Base-by-base conservation (phyloP, 1,284 basidiomycete species). In the Cutaneotrichosporon curvatum region DNA sequence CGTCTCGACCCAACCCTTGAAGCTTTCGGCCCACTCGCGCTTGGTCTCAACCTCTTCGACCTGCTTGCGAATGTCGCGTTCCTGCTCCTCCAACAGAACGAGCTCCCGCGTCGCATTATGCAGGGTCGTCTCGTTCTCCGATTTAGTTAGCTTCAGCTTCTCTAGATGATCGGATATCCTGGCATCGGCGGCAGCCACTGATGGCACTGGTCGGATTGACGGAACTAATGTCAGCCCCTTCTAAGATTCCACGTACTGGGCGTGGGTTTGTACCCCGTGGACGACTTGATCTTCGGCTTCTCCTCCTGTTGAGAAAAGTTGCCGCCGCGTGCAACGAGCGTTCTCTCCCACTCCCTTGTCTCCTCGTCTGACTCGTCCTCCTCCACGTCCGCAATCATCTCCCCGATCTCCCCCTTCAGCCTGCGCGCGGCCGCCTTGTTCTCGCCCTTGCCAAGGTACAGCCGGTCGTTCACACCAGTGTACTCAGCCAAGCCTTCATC, bases 401-500 rank as follows among this genome's bases (percentile, higher is more conserved):
- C 89, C 50, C 81, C 79, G 76, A 92, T 91, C 10, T 80, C 79
- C 44, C 81, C 81, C 58, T 82, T 79, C 25, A 81, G 76, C 60
- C 83, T 81, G 40, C 73, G 74, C 4, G 84, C 85, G 52, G 89
- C 89, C 2, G 74, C 70, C 62, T 85, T 87, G 50, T 82, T 80
- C 0, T 84, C 84, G 56, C 87, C 86, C 68, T 87, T 89, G 1
- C 90, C 88, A 1, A 96, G 71, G 0, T 87, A 85, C 48, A 96
- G 82, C 28, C 84, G 75, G 53, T 91, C 87, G 63, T 87, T 82
- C 0, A 87, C 85, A 54, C 83, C 89, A 0, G 92, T 95, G 61
- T 82, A 95, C 55, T 89, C 87, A 5, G 90, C 86, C 61, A 82
- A 83, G 59, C 92, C 90, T 60, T 95, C 91, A 47, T 94, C 91